Evolutionary conservation across 371 early-diverging fungal species (phyloP).

Genomic region (Amoeboaphelidium occidentale): DNA sequence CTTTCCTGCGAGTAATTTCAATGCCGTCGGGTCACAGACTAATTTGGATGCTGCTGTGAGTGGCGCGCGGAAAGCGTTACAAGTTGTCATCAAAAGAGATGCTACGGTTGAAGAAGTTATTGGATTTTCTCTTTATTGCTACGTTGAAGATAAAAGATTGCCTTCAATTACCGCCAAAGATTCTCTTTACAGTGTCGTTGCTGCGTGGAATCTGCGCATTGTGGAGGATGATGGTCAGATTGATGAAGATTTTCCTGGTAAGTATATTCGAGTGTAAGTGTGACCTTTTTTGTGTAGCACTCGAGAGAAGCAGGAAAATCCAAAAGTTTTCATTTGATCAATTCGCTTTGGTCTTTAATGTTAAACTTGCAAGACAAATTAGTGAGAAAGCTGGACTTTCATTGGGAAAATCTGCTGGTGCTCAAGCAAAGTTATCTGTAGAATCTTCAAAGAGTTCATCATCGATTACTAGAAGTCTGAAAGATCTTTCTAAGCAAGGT

Average conservation of each 20-base stretch:
- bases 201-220: slow-evolving; percentile 60
- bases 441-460: too few species aligned
- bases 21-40: too few species aligned
- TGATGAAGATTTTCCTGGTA: slow-evolving; percentile 87
- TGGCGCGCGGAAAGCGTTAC: slow-evolving; percentile 26
- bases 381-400: too few species aligned
- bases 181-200: slow-evolving; percentile 29
- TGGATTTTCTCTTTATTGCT: slow-evolving; percentile 57
- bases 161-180: slow-evolving; percentile 28
- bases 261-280: background rate
- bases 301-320: slow-evolving; percentile 62
- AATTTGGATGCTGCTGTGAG: too few species aligned
- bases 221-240: slow-evolving; percentile 83
- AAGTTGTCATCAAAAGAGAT: slow-evolving; percentile 42
- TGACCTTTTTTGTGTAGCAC: slow-evolving; percentile 18
- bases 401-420: too few species aligned
- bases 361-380: too few species aligned
- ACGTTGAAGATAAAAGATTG: slow-evolving; percentile 32
- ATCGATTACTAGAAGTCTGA: too few species aligned
- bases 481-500: too few species aligned
- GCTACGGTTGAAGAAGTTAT: slow-evolving; percentile 77
- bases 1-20: slow-evolving; percentile 27
- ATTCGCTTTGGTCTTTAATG: slow-evolving; percentile 47
- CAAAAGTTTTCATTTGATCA: slow-evolving; percentile 62
- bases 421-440: too few species aligned